Conservation (phyloP, 306 rosid genomes). For the Citrullus mucosospermus region DNA sequence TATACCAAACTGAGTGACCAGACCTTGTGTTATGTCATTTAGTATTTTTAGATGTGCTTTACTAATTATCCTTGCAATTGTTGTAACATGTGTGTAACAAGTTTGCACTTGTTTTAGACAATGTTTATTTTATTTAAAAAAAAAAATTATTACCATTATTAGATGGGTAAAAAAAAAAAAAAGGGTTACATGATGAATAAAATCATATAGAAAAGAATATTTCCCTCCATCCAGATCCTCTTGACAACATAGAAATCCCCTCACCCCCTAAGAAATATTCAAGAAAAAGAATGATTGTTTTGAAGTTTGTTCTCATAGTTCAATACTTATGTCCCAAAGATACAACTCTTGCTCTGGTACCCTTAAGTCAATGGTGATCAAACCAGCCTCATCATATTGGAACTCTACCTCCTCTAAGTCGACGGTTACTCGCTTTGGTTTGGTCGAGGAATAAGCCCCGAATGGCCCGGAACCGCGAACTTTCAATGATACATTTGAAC, state of each 20-base stretch:
- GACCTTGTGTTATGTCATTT: too few relatives aligned
- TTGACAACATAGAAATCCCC: background rate
- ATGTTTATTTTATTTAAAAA: too few relatives aligned
- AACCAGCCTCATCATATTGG: constrained; percentile 41
- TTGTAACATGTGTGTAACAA: too few relatives aligned
- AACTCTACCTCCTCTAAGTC: constrained; percentile 46
- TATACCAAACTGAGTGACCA: too few relatives aligned
- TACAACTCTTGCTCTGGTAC: constrained; percentile 48
- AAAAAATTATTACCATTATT: background rate
- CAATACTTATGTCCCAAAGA: constrained; percentile 39
- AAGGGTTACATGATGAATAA: too few relatives aligned
- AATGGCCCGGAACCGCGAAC: constrained; percentile 52
- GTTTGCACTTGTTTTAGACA: too few relatives aligned
- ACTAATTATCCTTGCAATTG: too few relatives aligned
- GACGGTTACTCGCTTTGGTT: constrained; percentile 35
- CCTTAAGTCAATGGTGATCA: constrained; percentile 38
- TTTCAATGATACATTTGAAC: constrained; percentile 21
- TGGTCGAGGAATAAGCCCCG: constrained; percentile 58
- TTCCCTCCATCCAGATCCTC: too few relatives aligned
- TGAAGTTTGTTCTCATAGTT: constrained; percentile 1
- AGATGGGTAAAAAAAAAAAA: too few relatives aligned
- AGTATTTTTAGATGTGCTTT: too few relatives aligned
- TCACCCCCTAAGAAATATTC: background rate
- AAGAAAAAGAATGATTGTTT: background rate
- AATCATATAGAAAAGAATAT: too few relatives aligned